Base-by-base conservation (phyloP, 140 eudicot species). In the Stevia rebaudiana region DNA sequence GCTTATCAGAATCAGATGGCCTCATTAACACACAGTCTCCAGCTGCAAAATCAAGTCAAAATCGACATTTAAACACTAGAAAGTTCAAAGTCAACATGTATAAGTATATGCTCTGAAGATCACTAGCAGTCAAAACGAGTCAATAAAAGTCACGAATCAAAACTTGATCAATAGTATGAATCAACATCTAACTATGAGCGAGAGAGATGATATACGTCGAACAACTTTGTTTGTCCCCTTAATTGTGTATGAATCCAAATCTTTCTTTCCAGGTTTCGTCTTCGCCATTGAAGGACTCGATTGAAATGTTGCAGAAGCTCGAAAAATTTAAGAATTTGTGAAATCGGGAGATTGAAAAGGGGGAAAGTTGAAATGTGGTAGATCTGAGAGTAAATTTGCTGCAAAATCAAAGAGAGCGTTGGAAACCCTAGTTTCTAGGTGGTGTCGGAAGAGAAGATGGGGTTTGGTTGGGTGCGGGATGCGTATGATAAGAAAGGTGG, bases 1-100 rank as follows among this genome's bases (percentile, higher is more conserved):
- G 86, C 75, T 83, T 89, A 48, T 86, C 92, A 4, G 84, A 71
- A 57, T 90, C 97, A 3, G 94, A 75, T 19, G 95, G 95, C 28
- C 84, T 75, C 90, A 90, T 79, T 76, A 90, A 57, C 79, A 90
- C 95, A 69, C 92, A 89, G 50, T 89, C 97, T 4, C 95, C 95
- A 65, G 92, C 97, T 86, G 80, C 76, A 22, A 60, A 65, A 30
- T 46, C 24, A 67, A 57, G 33, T 74, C 74, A 13, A 63, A 72
- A 37, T 51, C 40, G 48, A 19, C 22, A 51, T 30, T 36, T 53
- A 7, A 68, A 28, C 33, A 33, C 52, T 39, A 67, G 54, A 53
- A 51, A 22, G 2, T 21, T 28, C 22, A 11, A 30, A 57, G 28
- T 56, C 48, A 2, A 44, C 66, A 50, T 11, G 37, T 23, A 22